phyloP scores from a whole-genome alignment of 257 asterid species.

The Gentiana macrophylla region DNA sequence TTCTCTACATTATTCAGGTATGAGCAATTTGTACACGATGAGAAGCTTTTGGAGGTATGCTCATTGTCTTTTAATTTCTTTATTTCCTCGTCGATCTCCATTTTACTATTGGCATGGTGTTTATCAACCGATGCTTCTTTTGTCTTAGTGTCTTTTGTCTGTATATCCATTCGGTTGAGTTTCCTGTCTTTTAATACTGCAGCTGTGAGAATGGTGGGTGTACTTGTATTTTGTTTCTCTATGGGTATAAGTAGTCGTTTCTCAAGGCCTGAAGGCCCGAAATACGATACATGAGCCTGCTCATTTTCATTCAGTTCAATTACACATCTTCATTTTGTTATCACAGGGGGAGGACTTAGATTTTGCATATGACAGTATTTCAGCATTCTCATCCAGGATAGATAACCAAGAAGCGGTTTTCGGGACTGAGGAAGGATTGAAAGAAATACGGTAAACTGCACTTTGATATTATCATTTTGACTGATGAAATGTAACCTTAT shows the following conservation, averaged over 20 bases:
- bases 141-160: too few species aligned
- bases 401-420: slow-evolving; percentile 98
- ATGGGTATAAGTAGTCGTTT: too few species aligned
- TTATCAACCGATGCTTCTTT: background rate
- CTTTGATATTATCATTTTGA: background rate
- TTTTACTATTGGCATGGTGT: background rate
- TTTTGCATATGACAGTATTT: slow-evolving; percentile 95
- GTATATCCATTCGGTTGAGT: too few species aligned
- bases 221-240: too few species aligned
- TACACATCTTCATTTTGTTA: background rate
- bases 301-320: too few species aligned
- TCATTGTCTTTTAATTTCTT: background rate
- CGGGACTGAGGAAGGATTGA: slow-evolving; percentile 97
- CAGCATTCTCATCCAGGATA: slow-evolving; percentile 93
- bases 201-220: too few species aligned
- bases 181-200: too few species aligned
- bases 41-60: slow-evolving; percentile 82
- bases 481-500: background rate
- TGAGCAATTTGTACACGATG: slow-evolving; percentile 72
- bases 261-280: too few species aligned
- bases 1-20: slow-evolving; percentile 34
- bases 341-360: slow-evolving; percentile 93
- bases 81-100: background rate
- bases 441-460: slow-evolving; percentile 69
- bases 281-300: too few species aligned